These are phyloP conservation scores for Backusella australiensis DNA, from an alignment of 192 early-diverging fungal genomes.

Conservation along the genomic window DNA sequence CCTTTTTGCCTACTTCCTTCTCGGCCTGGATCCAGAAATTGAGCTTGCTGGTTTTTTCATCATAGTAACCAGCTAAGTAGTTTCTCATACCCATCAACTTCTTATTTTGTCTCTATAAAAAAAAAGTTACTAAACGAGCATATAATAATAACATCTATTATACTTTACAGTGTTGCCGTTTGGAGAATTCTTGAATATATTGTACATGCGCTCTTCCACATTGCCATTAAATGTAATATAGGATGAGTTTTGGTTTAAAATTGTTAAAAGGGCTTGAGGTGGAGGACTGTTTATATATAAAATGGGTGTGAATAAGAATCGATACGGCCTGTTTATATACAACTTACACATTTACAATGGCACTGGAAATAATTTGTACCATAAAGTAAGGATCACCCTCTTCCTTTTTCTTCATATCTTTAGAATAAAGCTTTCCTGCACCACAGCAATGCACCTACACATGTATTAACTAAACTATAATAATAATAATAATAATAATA, in stretches of 20 bases:
- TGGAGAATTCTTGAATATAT: slow-evolving; percentile 65
- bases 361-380: slow-evolving; percentile 77
- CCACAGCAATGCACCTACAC: slow-evolving; percentile 60
- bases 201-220: slow-evolving; percentile 71
- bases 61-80: slow-evolving; percentile 28
- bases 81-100: slow-evolving; percentile 34
- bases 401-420: slow-evolving; percentile 46
- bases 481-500: no score
- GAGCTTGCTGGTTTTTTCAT: slow-evolving; percentile 22
- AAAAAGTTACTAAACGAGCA: background rate
- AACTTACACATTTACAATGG: slow-evolving; percentile 67
- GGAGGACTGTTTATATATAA: slow-evolving; percentile 47
- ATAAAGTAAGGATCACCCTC: slow-evolving; percentile 68
- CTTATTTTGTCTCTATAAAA: slow-evolving; percentile 23
- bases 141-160: background rate
- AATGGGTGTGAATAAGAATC: no score
- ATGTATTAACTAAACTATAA: slow-evolving; percentile 4
- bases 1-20: slow-evolving; percentile 23
- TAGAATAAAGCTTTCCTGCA: slow-evolving; percentile 58
- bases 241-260: slow-evolving; percentile 60
- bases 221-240: slow-evolving; percentile 52
- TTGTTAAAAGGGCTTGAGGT: slow-evolving; percentile 62
- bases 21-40: slow-evolving; percentile 37
- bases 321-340: background rate
- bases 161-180: slow-evolving; percentile 47